Evolutionary conservation across 2,329 filamentous ascomycete species (phyloP), one percentile per base, ranked within the genome.

Genomic region (Cladophialophora immunda): DNA sequence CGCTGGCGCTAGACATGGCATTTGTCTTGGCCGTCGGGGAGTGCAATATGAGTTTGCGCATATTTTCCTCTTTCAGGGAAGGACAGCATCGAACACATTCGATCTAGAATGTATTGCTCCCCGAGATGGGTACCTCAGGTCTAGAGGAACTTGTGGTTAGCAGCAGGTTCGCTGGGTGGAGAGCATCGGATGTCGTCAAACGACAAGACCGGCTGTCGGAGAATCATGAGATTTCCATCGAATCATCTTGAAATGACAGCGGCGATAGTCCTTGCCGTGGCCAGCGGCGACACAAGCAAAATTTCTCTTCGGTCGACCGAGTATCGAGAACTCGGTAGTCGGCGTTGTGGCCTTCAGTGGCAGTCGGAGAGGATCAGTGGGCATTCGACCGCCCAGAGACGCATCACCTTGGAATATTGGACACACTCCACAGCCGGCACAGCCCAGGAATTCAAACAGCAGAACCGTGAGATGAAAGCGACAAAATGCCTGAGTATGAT

Each of bases 261-360:
- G 36, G 36, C 36, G 11, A 38, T 38, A 4, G n/a, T 17, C 36
- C 36, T 1, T 38, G 11, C 15, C 4, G 64, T 73, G 62, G 36
- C 36, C 36, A 38, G 8, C 15, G 36, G 36, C 30, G n/a, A 32
- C 30, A 32, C n/a, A 17, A 38, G 15, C 36, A 38, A 38, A 15
- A 13, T 2, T 38, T 13, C 36, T 38, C 36, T 11, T 15, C 15
- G 4, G 36, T 38, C 36, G 36, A 38, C 36, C 36, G 36, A 17
- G 36, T 38, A 17, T 38, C 36, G 36, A 2, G 36, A 38, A 38
- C 36, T 38, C 36, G 36, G 36, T 17, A 38, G 36, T 38, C 36
- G 36, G 36, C 11, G 15, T 13, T n/a, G n/a, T n/a, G n/a, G n/a
- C n/a, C n/a, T n/a, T n/a, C n/a, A n/a, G n/a, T n/a, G n/a, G n/a